Evolutionary conservation across 2,329 filamentous ascomycete genomes (phyloP), one percentile per base, ranked within the genome.

Genomic region (Pseudopithomyces maydicus): DNA sequence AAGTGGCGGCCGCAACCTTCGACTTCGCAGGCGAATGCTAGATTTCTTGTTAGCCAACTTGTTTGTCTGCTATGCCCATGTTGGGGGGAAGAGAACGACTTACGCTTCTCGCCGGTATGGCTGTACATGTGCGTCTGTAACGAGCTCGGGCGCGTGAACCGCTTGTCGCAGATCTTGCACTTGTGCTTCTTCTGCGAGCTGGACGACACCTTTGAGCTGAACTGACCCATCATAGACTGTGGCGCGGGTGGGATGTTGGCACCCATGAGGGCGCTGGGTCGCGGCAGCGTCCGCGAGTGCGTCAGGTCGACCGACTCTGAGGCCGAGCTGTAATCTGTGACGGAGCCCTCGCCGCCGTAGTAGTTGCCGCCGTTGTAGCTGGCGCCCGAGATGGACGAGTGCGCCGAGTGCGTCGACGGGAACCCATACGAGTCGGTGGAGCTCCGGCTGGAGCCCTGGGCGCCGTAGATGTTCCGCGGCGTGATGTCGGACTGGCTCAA

Each of bases 161-260:
- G 88, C 84, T 98, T 97, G 78, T 97, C 94, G 81, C 94, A 98
- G 58, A 98, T 91, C 80, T 97, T 97, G 85, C 94, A 98, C 82
- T 97, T 97, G 81, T 98, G 95, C 84, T 98, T 98, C 87, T 98
- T 98, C 75, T 97, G 92, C 10, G 94, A 95, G 79, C 92, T 97
- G 17, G 91, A 93, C 0, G 92, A 93, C 51, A 97, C 89, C 79
- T 97, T 97, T 62, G 94, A 97, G 79, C 91, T 97, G 80, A 98
- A 98, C 70, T 96, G 93, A 51, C 92, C 88, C 95, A 99, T 99
- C 92, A 99, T 97, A 0, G 93, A 96, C 73, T 96, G 91, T 1
- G 92, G 93, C 17, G 92, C 92, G 1, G 92, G 92, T 1, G 92
- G 91, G 32, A 88, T 84, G 56, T 83, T 87, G 5, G 69, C 69